Percentiles rank a stretch among this genome's conserved stretches.
These are phyloP conservation scores for Cladorrhinum sp. DNA, from an alignment of 2,329 filamentous ascomycete species.

Conservation along the genomic window DNA sequence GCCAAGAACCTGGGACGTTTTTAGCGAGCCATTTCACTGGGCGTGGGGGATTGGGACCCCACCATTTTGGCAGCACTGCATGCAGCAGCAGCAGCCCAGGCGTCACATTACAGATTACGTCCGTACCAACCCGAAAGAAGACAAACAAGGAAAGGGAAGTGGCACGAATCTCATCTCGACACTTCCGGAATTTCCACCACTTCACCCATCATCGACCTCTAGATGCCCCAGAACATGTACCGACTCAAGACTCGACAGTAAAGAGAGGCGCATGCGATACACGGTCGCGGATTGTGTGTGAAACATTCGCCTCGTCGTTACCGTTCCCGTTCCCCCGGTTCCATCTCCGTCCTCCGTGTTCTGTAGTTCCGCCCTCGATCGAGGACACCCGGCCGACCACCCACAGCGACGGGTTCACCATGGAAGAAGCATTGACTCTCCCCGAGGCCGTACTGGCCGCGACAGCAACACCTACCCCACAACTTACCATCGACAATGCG, in stretches of 20 bases:
- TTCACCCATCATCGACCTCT: not conserved
- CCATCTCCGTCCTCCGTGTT: no score
- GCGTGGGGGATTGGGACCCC: not conserved
- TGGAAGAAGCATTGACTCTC: constrained; percentile 15
- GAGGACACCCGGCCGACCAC: not conserved
- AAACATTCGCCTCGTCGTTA: not conserved
- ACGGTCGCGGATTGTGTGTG: not conserved
- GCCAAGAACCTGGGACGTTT: not conserved
- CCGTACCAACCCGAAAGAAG: not conserved
- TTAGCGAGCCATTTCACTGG: not conserved
- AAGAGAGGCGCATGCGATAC: constrained; percentile 4
- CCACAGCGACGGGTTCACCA: constrained; percentile 10
- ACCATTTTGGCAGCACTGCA: not conserved
- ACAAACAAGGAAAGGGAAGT: not conserved
- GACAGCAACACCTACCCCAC: constrained; percentile 21
- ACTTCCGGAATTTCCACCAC: not conserved
- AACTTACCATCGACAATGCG: constrained; percentile 37
- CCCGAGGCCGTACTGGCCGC: constrained; percentile 25
- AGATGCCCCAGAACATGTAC: not conserved
- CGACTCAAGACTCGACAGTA: not conserved
- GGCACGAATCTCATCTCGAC: not conserved
- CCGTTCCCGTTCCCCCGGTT: not conserved
- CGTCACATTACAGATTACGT: not conserved
- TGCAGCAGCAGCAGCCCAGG: not conserved
- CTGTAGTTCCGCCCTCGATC: no score